Evolutionary conservation across 1,284 basidiomycete species (phyloP), one percentile per base, ranked within the genome.

Genomic region (Ceratobasidium sp.): DNA sequence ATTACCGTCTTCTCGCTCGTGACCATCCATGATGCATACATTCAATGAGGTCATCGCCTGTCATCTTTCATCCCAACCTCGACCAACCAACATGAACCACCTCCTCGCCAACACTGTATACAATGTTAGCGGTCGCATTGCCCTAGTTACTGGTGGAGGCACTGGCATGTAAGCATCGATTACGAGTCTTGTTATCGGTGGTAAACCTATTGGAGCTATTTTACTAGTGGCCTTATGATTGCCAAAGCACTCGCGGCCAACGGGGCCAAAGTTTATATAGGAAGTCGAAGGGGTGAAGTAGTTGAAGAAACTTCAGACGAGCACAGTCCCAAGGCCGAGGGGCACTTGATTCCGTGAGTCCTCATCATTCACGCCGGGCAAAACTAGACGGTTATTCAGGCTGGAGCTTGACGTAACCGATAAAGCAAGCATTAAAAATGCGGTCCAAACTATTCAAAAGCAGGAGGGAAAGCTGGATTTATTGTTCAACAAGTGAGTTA

Each of bases 251-350:
- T 96, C 18, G 93, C 93, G 12, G 89, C 89, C 30, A 93, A 91
- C 81, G 93, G 94, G 1, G 93, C 94, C 18, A 93, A 91, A 80
- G 94, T 96, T 18, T 96, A 96, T 83, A 93, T 96, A 81, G 90
- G 89, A 0, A 91, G 92, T 12, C 86, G 93, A 65, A 87, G 93
- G 67, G 83, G 87, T 62, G 89, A 91, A 6, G 89, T 93, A 1
- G 86, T 94, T 33, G 86, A 92, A 81, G 89, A 87, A 78, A 86
- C 88, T 35, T 86, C 88, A 20, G 83, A 65, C 16, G 75, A 79
- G n/a, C 60, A 77, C 30, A 62, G 46, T 23, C 50, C 79, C 30
- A 79, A 48, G 27, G 67, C 85, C 23, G 44, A 20, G 54, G 57
- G 79, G 33, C 79, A 90, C 90, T 85, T 93, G 54, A 82, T 91